Evolutionary conservation across 2,329 filamentous ascomycete species (phyloP).

Genomic region (Apiospora phragmitis): DNA sequence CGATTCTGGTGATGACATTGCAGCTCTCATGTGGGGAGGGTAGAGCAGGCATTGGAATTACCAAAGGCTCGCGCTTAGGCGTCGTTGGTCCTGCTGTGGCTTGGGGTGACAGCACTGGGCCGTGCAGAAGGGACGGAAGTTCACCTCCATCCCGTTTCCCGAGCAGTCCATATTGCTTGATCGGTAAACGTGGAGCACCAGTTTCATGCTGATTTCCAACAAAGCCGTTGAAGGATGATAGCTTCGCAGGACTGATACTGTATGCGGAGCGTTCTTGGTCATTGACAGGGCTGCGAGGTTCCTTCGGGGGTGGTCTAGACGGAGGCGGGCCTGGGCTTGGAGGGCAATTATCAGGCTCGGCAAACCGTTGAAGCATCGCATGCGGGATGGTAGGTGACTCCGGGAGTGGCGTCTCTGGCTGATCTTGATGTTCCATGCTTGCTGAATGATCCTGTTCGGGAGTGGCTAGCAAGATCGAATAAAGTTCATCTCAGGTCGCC

Average conservation of each 20-base stretch:
- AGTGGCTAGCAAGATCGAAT: not conserved
- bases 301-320: not conserved
- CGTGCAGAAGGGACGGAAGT: not conserved
- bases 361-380: not conserved
- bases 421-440: not conserved
- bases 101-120: not conserved
- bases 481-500: not conserved
- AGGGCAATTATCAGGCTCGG: not conserved
- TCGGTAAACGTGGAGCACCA: not conserved
- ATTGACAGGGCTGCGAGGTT: not conserved
- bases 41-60: not conserved
- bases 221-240: not conserved
- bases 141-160: not conserved
- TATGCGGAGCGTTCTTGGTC: not conserved
- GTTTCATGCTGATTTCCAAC: not conserved
- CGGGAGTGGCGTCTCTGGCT: not conserved
- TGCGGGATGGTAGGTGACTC: conserved; percentile 10
- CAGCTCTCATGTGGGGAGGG: not conserved
- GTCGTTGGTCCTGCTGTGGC: not conserved
- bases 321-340: not conserved
- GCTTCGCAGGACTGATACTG: too few species aligned
- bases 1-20: not conserved
- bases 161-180: not conserved
- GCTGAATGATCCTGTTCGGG: not conserved
- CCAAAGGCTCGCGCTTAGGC: not conserved